Conservation (phyloP, 169 alveolate genomes). For the Plasmodium vinckei region DNA sequence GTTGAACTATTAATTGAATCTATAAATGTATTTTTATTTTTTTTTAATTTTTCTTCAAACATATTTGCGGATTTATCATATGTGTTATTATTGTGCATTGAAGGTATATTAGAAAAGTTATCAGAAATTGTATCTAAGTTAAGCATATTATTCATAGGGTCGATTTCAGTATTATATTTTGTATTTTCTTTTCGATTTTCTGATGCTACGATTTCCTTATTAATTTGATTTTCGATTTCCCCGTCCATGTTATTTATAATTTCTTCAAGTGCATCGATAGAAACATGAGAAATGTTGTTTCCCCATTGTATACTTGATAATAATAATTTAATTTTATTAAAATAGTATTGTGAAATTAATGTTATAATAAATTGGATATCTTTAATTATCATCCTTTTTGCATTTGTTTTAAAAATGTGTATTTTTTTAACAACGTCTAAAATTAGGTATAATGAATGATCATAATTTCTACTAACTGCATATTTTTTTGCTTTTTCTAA, state of each 20-base stretch:
- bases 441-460: constrained; percentile 25
- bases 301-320: constrained; percentile 62
- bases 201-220: constrained; percentile 6
- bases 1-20: constrained; percentile 19
- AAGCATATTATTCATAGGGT: background rate
- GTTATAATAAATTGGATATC: constrained; percentile 54
- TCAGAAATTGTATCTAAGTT: background rate
- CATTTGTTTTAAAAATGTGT: constrained; percentile 52
- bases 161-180: background rate
- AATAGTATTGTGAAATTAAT: constrained; percentile 35
- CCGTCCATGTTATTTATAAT: constrained; percentile 29
- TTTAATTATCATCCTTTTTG: constrained; percentile 31
- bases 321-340: constrained; percentile 35
- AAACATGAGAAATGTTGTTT: constrained; percentile 47
- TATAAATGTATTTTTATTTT: background rate
- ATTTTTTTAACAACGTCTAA: constrained; percentile 33
- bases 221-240: background rate
- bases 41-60: background rate
- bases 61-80: background rate
- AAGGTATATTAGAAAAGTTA: background rate
- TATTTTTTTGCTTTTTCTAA: constrained; percentile 61
- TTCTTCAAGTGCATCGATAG: constrained; percentile 24
- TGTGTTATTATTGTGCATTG: background rate
- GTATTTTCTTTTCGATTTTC: background rate
- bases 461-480: constrained; percentile 64